These are phyloP conservation scores for Plasmodium blacklocki DNA, from an alignment of 169 alveolate genomes.

Conservation along the genomic window DNA sequence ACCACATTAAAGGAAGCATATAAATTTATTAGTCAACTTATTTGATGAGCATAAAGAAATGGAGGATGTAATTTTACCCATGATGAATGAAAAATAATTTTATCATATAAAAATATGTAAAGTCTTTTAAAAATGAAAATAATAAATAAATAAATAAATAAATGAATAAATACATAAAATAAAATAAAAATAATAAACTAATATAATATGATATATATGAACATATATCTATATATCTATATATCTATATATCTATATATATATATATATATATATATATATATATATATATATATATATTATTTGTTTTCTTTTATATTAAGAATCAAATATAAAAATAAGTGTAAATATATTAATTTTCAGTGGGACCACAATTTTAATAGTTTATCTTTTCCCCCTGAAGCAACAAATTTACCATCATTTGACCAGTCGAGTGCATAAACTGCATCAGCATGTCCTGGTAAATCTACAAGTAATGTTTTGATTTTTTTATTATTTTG, in stretches of 20 bases:
- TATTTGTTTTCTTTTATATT: too few relatives aligned
- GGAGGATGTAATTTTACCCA: slow-evolving; percentile 29
- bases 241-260: too few relatives aligned
- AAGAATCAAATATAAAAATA: too few relatives aligned
- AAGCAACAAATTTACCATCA: slow-evolving; percentile 96
- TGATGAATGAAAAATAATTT: too few relatives aligned
- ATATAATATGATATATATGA: too few relatives aligned
- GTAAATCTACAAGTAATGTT: slow-evolving; percentile 95
- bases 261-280: too few relatives aligned
- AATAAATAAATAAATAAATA: background rate
- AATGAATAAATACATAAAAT: too few relatives aligned
- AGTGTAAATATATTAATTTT: background rate
- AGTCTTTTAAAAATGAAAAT: background rate
- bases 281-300: too few relatives aligned
- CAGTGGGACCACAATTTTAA: slow-evolving; percentile 94
- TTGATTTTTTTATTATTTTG: slow-evolving; percentile 59
- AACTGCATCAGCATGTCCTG: slow-evolving; percentile 99
- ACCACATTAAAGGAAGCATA: slow-evolving; percentile 26
- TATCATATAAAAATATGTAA: too few relatives aligned
- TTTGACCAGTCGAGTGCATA: slow-evolving; percentile 98
- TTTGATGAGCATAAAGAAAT: slow-evolving; percentile 55
- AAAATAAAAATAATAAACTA: too few relatives aligned
- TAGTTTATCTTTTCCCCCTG: slow-evolving; percentile 94
- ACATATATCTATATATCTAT: too few relatives aligned
- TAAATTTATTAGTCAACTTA: slow-evolving; percentile 23